A percentile compares a stretch with the other conserved stretches of the same genome.
Conservation (phyloP, 2,329 filamentous ascomycete genomes). For the Colletotrichum abscissum region DNA sequence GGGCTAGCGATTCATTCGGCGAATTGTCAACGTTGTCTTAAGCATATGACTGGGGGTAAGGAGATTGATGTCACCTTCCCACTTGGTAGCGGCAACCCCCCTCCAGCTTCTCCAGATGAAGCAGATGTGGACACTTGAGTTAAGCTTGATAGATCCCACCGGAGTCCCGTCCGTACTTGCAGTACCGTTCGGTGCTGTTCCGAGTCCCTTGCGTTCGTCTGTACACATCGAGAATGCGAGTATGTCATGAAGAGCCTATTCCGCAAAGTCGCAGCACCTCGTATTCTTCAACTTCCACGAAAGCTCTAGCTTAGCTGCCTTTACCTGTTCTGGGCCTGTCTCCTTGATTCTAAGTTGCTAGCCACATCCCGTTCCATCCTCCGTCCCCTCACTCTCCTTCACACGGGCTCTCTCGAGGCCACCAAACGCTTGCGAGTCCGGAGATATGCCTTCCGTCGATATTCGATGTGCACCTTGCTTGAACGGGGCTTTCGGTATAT, state of each 20-base stretch:
- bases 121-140: no score
- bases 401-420: constrained; percentile 1
- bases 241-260: neutral
- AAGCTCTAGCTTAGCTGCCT: neutral
- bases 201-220: neutral
- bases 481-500: no score
- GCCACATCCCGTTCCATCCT: neutral
- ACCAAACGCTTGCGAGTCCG: constrained; percentile 10
- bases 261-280: neutral
- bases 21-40: no score
- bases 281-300: neutral
- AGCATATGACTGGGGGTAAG: no score
- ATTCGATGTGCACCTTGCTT: no score
- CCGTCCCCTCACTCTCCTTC: neutral
- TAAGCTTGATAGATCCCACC: neutral
- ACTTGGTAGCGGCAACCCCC: neutral
- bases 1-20: neutral
- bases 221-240: neutral
- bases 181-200: neutral
- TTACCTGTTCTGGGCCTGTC: neutral
- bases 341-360: neutral
- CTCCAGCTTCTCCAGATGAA: no score
- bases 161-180: constrained; percentile 8
- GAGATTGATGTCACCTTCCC: constrained; percentile 12
- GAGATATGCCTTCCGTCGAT: neutral